phyloP scores from a whole-genome alignment of 2,329 filamentous ascomycete genomes.

The Onygenales sp. region DNA sequence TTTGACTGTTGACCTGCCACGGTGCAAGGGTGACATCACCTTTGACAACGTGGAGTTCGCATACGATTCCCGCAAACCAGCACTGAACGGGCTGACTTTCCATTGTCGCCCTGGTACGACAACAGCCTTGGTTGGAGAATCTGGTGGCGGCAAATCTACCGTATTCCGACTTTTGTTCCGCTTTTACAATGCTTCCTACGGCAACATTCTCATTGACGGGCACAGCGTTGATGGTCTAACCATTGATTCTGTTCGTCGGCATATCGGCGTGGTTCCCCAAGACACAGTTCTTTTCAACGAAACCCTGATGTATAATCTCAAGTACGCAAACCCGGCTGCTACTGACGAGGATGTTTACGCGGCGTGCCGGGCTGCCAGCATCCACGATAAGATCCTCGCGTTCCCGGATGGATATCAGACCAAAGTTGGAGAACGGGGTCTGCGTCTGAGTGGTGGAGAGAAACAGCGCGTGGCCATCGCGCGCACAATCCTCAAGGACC shows the following conservation, averaged over 20 bases:
- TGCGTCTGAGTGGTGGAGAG: conserved; percentile 80
- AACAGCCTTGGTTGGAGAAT: conserved; percentile 92
- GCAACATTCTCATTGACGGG: conserved; percentile 75
- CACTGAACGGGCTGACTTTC: conserved; percentile 74
- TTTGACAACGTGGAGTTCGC: conserved; percentile 87
- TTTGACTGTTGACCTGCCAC: conserved; percentile 50
- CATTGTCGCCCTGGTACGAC: conserved; percentile 82
- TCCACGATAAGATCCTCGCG: conserved; percentile 81
- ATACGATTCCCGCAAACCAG: conserved; percentile 79
- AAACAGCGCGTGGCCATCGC: conserved; percentile 92
- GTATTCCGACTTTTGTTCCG: conserved; percentile 92
- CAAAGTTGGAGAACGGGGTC: conserved; percentile 81
- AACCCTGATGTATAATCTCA: conserved; percentile 86
- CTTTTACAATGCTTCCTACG: conserved; percentile 80
- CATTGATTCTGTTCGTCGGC: conserved; percentile 82
- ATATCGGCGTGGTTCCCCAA: conserved; percentile 94
- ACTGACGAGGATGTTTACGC: conserved; percentile 73
- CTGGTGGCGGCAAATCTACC: conserved; percentile 93
- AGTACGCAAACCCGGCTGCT: conserved; percentile 73
- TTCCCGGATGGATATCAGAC: conserved; percentile 86
- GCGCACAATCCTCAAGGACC: conserved; percentile 83
- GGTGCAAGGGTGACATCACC: conserved; percentile 70
- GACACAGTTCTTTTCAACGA: conserved; percentile 95
- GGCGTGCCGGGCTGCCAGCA: conserved; percentile 77
- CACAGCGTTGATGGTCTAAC: conserved; percentile 76